Conservation (phyloP, 352 stramenopile genomes). For the Pythium phragmiticola region DNA sequence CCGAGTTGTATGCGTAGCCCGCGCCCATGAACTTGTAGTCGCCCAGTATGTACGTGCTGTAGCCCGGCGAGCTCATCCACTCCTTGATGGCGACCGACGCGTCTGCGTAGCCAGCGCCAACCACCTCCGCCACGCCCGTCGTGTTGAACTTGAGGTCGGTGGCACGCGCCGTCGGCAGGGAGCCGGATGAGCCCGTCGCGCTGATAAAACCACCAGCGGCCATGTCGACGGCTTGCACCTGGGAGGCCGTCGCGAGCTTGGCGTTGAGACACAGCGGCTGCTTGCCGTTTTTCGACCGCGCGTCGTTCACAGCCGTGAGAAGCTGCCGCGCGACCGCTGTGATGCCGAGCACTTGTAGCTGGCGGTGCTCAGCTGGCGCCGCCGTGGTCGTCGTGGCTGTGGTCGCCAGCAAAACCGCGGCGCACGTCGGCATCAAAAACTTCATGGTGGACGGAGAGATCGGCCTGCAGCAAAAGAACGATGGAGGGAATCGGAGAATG, state of each 20-base stretch:
- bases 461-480: too few species aligned
- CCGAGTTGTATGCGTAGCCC: conserved; percentile 28
- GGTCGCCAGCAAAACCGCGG: too few species aligned
- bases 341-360: conserved; percentile 1
- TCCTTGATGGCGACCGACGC: conserved; percentile 19
- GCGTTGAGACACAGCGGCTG: conserved; percentile 21
- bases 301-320: conserved; percentile 22
- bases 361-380: background rate
- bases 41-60: conserved; percentile 24
- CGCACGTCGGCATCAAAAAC: too few species aligned
- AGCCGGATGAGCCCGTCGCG: conserved; percentile 20
- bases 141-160: conserved; percentile 28
- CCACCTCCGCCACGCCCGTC: conserved; percentile 33
- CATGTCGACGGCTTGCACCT: conserved; percentile 27
- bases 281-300: conserved; percentile 2
- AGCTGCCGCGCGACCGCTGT: conserved; percentile 9
- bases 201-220: conserved; percentile 25
- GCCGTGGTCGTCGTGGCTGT: background rate
- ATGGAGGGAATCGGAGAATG: too few species aligned
- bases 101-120: conserved; percentile 30
- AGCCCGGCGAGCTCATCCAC: conserved; percentile 27
- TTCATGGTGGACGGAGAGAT: too few species aligned
- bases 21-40: conserved; percentile 35
- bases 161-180: conserved; percentile 27
- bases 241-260: conserved; percentile 32